A percentile compares a stretch with the other conserved stretches of the same genome.
Evolutionary conservation across 257 asterid genomes (phyloP).

Genomic region (Henckelia pumila): DNA sequence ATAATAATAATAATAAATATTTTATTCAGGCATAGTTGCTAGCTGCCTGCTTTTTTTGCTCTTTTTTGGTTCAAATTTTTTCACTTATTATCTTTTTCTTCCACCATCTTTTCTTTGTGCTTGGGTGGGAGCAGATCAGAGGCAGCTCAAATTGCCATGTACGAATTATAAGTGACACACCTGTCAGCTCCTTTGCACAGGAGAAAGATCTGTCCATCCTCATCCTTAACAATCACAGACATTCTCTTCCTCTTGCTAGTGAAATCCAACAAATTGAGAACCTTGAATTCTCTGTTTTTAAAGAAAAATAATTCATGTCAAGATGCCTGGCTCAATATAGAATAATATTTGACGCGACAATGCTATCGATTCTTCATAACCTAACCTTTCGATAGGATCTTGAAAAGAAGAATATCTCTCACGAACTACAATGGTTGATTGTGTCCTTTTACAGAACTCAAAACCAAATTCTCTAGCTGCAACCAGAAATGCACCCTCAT

Average conservation of each 20-base stretch:
- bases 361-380: constrained; percentile 3
- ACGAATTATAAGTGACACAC: constrained; percentile 35
- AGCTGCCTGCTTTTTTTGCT: neutral
- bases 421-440: constrained; percentile 57
- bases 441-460: constrained; percentile 88
- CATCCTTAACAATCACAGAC: constrained; percentile 83
- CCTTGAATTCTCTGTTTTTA: constrained; percentile 74
- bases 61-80: neutral
- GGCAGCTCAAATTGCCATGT: constrained; percentile 2
- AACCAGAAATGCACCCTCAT: constrained; percentile 86
- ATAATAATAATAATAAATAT: neutral
- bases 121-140: neutral
- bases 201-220: constrained; percentile 69
- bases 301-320: constrained; percentile 7
- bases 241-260: constrained; percentile 97
- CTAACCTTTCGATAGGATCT: constrained; percentile 73
- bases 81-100: neutral
- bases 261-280: constrained; percentile 86
- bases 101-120: neutral
- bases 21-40: constrained; percentile 8
- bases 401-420: constrained; percentile 71
- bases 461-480: constrained; percentile 97
- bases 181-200: constrained; percentile 98
- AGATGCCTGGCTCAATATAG: constrained; percentile 13
- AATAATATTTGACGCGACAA: constrained; percentile 7